Evolutionary conservation across 345 rosid species (phyloP).

Genomic region (Hibiscus tridactylites): DNA sequence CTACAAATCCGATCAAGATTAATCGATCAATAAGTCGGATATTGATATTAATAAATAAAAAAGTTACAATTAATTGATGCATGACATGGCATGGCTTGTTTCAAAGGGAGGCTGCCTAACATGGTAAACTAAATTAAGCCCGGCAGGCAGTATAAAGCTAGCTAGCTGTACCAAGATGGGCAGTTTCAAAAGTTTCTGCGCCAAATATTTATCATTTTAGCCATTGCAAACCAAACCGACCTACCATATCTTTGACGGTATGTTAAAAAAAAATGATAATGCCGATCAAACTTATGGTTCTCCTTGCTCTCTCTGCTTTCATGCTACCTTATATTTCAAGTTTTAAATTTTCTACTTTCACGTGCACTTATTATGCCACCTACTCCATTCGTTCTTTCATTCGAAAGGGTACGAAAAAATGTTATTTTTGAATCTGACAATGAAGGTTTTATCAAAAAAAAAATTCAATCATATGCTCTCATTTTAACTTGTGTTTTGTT

Average conservation of each 20-base stretch:
- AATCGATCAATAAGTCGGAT: too few species aligned
- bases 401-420: too few species aligned
- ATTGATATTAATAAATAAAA: too few species aligned
- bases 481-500: too few species aligned
- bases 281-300: background rate
- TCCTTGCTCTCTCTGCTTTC: background rate
- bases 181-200: background rate
- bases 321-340: background rate
- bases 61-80: too few species aligned
- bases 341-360: background rate
- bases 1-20: too few species aligned
- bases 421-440: too few species aligned
- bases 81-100: background rate
- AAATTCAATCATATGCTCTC: too few species aligned
- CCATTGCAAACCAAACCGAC: background rate
- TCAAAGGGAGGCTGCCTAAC: background rate
- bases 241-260: background rate
- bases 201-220: background rate
- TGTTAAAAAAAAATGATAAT: background rate
- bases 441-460: too few species aligned
- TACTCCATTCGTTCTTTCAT: background rate
- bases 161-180: background rate
- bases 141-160: background rate
- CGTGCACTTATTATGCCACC: background rate
- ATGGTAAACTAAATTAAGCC: background rate